Evolutionary conservation across 306 rosid genomes (phyloP), one percentile per base, ranked within the genome.

Genomic region (Dalbergia oliveri): DNA sequence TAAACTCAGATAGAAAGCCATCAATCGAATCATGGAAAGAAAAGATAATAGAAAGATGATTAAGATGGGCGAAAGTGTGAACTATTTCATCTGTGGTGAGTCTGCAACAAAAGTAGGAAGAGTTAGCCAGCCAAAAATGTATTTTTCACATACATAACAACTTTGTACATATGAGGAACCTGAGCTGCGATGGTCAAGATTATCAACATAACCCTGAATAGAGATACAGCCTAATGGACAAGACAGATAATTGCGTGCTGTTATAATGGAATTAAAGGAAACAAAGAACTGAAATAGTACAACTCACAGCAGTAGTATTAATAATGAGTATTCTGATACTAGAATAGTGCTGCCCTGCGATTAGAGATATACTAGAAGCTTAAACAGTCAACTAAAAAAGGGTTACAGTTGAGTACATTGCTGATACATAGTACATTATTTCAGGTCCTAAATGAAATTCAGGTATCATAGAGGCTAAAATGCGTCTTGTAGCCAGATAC

Each of bases 31-130:
- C n/a, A 56, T 67, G 41, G 16, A 66, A 75, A 41, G 15, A 77
- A 79, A 82, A 75, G 84, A 44, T 66, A 66, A 78, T n/a, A 73
- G 58, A 75, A 33, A 72, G 19, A 64, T 53, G 8, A 58, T 73
- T 57, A 68, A 19, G 69, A 50, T 49, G 10, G 10, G 45, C n/a
- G 34, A 37, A 72, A 44, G 65, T 39, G 72, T n/a, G 64, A 82
- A 72, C 76, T 21, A 65, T 71, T 43, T 82, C 31, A 68, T 62
- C 79, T 77, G 59, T 80, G 80, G 73, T 64, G 70, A 73, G 76
- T 83, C 90, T 88, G 91, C 80, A 76, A 60, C 56, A 88, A 19
- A 76, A 77, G 79, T 73, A 73, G 64, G 72, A 73, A 50, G 66
- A 51, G 35, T 69, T 47, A 72, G 76, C 53, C 39, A 79, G 81